Conservation (phyloP, 2,329 filamentous ascomycete species). For the Cladosporium sp. region DNA sequence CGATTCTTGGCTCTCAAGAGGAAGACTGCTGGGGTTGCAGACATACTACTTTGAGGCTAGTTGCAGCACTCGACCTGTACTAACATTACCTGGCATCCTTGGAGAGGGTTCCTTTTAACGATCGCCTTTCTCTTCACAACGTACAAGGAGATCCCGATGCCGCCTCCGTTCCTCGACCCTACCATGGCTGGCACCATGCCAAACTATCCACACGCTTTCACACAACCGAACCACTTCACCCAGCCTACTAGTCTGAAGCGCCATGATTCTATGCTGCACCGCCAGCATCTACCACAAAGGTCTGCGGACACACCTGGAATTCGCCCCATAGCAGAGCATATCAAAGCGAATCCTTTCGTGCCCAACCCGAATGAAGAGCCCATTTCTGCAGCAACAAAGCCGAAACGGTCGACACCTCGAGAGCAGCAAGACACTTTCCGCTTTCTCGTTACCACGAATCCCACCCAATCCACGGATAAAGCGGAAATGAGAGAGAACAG, state of each 20-base stretch:
- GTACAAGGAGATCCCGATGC: neutral
- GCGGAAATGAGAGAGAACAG: slow-evolving; percentile 27
- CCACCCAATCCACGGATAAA: slow-evolving; percentile 26
- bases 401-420: neutral
- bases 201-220: neutral
- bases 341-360: no score
- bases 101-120: no score
- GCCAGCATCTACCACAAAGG: neutral
- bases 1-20: neutral
- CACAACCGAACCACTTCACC: neutral
- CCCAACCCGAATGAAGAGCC: neutral
- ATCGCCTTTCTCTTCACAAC: no score
- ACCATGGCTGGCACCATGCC: neutral
- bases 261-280: neutral
- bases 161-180: neutral
- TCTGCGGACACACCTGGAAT: neutral
- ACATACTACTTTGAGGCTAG: neutral
- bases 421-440: slow-evolving; percentile 12
- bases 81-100: neutral
- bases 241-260: neutral
- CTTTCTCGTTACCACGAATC: slow-evolving; percentile 27
- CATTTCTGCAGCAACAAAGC: neutral
- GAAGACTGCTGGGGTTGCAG: neutral
- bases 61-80: neutral
- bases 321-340: neutral